Base-by-base conservation (phyloP, 2,329 filamentous ascomycete species). In the Plectosphaerella sp. region DNA sequence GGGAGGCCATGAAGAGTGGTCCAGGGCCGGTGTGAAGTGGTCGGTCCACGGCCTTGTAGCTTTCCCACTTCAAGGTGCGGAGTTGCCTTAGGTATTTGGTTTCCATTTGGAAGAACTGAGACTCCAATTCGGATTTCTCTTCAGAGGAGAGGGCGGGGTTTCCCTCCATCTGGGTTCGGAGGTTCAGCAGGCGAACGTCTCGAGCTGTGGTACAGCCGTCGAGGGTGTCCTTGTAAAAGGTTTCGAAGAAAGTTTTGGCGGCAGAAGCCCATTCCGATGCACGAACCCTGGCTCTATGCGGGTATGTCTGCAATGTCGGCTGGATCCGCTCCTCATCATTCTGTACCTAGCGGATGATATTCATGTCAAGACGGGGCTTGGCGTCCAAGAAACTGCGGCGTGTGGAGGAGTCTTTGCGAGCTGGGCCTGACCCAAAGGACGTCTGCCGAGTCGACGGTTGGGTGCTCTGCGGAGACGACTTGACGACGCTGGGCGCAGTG, bases 201-300 rank as follows among this genome's bases (percentile, higher is more conserved):
- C 89, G 82, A 50, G 84, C 76, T 4, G 78, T 80, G 6, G 24
- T 33, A 8, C 39, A 28, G 20, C 41, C 39, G 24, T 74, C 74
- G 3, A 90, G 73, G 8, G 91, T 67, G n/a, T 83, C 74, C 59
- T 92, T 87, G 72, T 89, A 97, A 61, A 92, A 83, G 0, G 85
- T 90, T 67, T 97, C 94, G 10, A 97, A 78, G 61, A 84, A 95
- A 18, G 95, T 83, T 66, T 96, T 97, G 43, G 90, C 87, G 0
- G 89, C 87, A 0, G 91, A 84, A 3, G 86, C 82, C 54, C 81
- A 84, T 70, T 97, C 93, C 0, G 91, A 86, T 0, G 91, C 96
- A 11, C 67, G 43, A 8, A 77, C 49, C n/a, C 43, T 49, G 24
- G 43, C 48, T 9, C 43, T n/a, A 8, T 43, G 37, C 5, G 48